Base-by-base conservation (phyloP, 257 asterid species). In the Gentiana macrophylla region DNA sequence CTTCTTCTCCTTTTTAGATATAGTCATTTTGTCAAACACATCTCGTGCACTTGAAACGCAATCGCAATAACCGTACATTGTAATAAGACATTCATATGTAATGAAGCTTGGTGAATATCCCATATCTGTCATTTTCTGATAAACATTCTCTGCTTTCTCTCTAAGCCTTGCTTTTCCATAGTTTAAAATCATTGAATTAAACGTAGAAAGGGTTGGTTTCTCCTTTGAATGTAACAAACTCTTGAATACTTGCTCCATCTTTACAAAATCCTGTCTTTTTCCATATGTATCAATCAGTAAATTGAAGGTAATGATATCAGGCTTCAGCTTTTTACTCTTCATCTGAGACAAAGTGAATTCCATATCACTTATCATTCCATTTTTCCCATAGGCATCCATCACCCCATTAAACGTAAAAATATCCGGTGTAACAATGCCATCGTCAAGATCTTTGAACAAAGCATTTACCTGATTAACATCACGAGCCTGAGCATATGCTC, bases 301-400 rank as follows among this genome's bases (percentile, higher is more conserved):
- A 67, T 91, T 91, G 62, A 84, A 91, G 2, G 98, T 79, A 56
- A 91, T 91, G 7, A 79, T 63, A 49, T 91, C 92, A 2, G 98
- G 98, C 67, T 81, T 91, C 32, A 82, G 64, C 81, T 81, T 77
- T 33, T 72, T 73, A 73, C 86, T 79, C 81, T 87, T 91, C 94
- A 87, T 84, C 62, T 38, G 72, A 9, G 95, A 64, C 60, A 91
- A 89, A 52, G 77, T 80, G 50, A 60, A 60, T 79, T 91, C 98
- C 98, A 91, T 91, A 62, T 91, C 96, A 60, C 66, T 66, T 32
- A 91, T 86, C 96, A 84, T 74, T 66, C 98, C 96, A 1, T 66
- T 59, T 61, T 90, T 90, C n/a, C 98, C 98, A 55, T 86, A 90
- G 34, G 89, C 98, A 75, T 90, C 98, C 96, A 90, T 84, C 67